Conservation (phyloP, 441 rosid genomes). For the Erodium trifolium region DNA sequence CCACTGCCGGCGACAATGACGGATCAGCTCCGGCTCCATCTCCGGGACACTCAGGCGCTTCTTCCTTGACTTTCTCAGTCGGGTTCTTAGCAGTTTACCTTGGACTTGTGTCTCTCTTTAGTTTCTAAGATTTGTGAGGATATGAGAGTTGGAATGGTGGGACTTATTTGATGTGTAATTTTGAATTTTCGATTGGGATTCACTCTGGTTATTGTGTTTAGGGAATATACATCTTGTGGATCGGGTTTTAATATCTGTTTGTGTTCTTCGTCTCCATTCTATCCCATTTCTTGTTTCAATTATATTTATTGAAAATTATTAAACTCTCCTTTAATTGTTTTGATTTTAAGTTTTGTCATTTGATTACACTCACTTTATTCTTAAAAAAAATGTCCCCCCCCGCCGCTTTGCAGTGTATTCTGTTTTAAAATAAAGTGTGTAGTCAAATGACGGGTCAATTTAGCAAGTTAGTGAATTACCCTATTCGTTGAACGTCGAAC, state of each 20-base stretch:
- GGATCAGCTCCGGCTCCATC: not conserved
- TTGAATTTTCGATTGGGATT: no score
- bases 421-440: no score
- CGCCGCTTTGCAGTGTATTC: no score
- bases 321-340: no score
- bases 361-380: no score
- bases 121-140: not conserved
- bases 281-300: not conserved
- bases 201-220: not conserved
- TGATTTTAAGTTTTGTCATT: no score
- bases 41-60: not conserved
- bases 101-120: not conserved
- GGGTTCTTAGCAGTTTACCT: not conserved
- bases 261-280: not conserved
- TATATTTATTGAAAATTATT: no score
- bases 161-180: not conserved
- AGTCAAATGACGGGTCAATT: no score
- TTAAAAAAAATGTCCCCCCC: no score
- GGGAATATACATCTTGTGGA: not conserved
- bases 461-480: no score
- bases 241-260: not conserved
- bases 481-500: no score
- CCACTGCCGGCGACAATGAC: not conserved
- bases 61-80: not conserved
- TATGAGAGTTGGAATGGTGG: not conserved